A percentile compares a stretch with the other conserved stretches of the same genome.
These are phyloP conservation scores for Saccharomyces pastorianus DNA, from an alignment of 1,139 yeast genomes.

Conservation along the genomic window DNA sequence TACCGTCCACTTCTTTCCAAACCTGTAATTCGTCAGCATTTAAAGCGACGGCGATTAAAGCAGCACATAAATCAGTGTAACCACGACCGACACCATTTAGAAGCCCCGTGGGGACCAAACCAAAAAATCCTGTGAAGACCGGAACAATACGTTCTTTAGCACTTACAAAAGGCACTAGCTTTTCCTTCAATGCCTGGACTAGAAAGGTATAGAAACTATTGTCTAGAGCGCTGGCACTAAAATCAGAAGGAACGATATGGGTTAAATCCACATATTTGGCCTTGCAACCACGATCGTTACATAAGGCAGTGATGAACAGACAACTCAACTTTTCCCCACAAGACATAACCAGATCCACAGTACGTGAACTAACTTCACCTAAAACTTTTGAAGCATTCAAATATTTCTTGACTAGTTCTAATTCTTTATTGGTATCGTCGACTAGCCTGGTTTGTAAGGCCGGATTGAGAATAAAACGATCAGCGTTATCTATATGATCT, in stretches of 20 bases:
- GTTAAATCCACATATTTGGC: slow-evolving; percentile 77
- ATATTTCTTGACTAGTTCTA: slow-evolving; percentile 59
- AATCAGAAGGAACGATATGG: slow-evolving; percentile 54
- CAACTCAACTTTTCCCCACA: slow-evolving; percentile 92
- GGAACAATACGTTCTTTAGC: slow-evolving; percentile 47
- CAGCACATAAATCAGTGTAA: slow-evolving; percentile 95
- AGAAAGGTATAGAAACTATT: slow-evolving; percentile 59
- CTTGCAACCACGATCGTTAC: slow-evolving; percentile 70
- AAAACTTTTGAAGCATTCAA: slow-evolving; percentile 81
- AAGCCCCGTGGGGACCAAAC: slow-evolving; percentile 88
- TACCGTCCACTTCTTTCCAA: slow-evolving; percentile 98
- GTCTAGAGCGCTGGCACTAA: slow-evolving; percentile 48
- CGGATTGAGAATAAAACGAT: slow-evolving; percentile 39
- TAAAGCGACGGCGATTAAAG: slow-evolving; percentile 85
- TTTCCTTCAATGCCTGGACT: slow-evolving; percentile 51
- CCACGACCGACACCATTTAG: slow-evolving; percentile 93
- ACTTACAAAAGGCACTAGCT: slow-evolving; percentile 34
- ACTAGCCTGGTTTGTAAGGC: slow-evolving; percentile 44
- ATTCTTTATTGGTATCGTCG: slow-evolving; percentile 52
- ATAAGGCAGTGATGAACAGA: slow-evolving; percentile 74
- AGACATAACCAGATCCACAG: slow-evolving; percentile 83
- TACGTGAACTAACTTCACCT: slow-evolving; percentile 85
- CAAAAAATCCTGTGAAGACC: slow-evolving; percentile 92
- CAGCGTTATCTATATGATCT: slow-evolving; percentile 78
- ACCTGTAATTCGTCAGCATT: slow-evolving; percentile 91